Evolutionary conservation across 1,284 basidiomycete genomes (phyloP).

Genomic region (Pseudozyma tsukubaensis): DNA sequence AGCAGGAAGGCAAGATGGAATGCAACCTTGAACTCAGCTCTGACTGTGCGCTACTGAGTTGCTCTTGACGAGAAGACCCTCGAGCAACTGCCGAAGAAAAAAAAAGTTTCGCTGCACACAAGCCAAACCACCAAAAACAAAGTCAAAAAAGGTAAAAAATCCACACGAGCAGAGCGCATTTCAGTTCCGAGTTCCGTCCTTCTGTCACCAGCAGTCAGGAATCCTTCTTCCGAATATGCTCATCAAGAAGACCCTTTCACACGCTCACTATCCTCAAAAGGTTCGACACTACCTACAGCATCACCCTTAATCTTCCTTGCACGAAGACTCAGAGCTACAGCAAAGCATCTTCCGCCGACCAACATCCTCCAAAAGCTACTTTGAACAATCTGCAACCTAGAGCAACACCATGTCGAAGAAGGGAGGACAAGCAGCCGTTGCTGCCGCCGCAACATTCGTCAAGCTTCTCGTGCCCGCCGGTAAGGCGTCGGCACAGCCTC

Average conservation of each 20-base stretch:
- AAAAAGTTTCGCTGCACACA: slow-evolving; percentile 22
- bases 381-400: neutral
- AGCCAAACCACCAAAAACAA: slow-evolving; percentile 8
- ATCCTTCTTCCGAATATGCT: slow-evolving; percentile 25
- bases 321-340: too few relatives aligned
- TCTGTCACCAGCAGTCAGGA: slow-evolving; percentile 3
- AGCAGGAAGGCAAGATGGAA: neutral
- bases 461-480: slow-evolving; percentile 89
- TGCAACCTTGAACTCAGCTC: neutral
- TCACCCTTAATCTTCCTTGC: too few relatives aligned
- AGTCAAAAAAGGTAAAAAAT: slow-evolving; percentile 15
- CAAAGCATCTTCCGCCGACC: too few relatives aligned
- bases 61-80: neutral
- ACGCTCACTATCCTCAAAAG: neutral
- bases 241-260: slow-evolving; percentile 2
- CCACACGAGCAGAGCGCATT: neutral
- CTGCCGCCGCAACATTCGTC: slow-evolving; percentile 56
- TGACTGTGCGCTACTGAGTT: neutral
- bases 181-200: slow-evolving; percentile 33
- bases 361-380: neutral
- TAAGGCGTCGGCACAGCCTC: slow-evolving; percentile 94
- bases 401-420: slow-evolving; percentile 61
- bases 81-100: slow-evolving; percentile 5
- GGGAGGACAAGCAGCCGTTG: slow-evolving; percentile 54
- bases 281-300: too few relatives aligned